Percentiles rank a stretch among this genome's conserved stretches.
Conservation (phyloP, 495 filamentous ascomycete genomes). For the Aspergillus nidulans region DNA sequence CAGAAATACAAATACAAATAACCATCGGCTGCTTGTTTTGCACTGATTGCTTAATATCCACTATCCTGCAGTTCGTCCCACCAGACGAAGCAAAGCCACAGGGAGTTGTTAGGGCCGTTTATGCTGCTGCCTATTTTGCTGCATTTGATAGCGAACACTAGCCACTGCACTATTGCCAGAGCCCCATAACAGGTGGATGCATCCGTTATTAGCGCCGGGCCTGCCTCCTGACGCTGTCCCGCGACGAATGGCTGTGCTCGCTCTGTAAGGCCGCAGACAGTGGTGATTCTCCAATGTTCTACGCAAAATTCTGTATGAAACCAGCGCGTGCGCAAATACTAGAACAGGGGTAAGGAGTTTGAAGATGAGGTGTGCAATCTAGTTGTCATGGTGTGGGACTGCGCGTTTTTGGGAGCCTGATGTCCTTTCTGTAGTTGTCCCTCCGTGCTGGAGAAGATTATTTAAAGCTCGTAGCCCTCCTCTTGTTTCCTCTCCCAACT, state of each 20-base stretch:
- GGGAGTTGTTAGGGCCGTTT: conserved; percentile 6
- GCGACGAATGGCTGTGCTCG: conserved; percentile 4
- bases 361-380: neutral
- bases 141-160: neutral
- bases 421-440: neutral
- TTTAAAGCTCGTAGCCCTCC: neutral
- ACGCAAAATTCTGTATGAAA: neutral
- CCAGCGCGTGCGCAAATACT: neutral
- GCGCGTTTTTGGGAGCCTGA: too few relatives aligned
- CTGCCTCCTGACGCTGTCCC: neutral
- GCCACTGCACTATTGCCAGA: conserved; percentile 12
- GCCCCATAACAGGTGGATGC: conserved; percentile 11
- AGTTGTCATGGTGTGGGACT: neutral
- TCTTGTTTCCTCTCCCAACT: neutral
- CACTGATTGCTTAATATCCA: neutral
- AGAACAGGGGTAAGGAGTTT: neutral
- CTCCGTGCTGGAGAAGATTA: neutral
- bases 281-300: too few relatives aligned
- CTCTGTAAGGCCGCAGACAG: neutral
- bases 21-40: too few relatives aligned
- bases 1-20: too few relatives aligned
- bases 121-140: conserved; percentile 14
- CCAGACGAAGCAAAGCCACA: neutral
- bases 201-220: conserved; percentile 8
- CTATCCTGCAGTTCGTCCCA: neutral